A percentile compares a stretch with the other conserved stretches of the same genome.
phyloP scores from a whole-genome alignment of 2,329 filamentous ascomycete genomes.

The Fusarium succisae region DNA sequence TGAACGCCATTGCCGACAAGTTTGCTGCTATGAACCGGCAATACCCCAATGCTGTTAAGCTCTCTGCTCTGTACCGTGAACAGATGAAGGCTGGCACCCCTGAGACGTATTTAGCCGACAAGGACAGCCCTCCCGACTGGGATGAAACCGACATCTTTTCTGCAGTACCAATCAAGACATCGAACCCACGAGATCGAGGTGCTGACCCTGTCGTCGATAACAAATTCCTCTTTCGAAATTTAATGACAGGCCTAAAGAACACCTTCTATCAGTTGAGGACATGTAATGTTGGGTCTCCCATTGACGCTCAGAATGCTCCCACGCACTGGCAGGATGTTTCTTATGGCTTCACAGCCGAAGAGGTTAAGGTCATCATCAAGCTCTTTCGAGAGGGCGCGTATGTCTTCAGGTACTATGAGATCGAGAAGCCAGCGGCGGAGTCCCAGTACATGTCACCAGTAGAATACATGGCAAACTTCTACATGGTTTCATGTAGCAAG shows the following conservation, averaged over 20 bases:
- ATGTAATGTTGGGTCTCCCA: constrained; percentile 79
- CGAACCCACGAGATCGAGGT: constrained; percentile 87
- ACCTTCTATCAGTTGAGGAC: constrained; percentile 94
- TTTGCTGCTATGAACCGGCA: constrained; percentile 98
- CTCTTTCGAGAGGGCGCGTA: constrained; percentile 96
- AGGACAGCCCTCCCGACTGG: constrained; percentile 86
- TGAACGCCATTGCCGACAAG: constrained; percentile 98
- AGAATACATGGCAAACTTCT: constrained; percentile 93
- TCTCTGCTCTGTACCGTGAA: constrained; percentile 80
- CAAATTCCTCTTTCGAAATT: constrained; percentile 96
- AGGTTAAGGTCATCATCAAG: constrained; percentile 95
- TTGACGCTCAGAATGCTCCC: constrained; percentile 82
- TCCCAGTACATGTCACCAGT: constrained; percentile 81
- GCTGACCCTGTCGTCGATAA: constrained; percentile 94
- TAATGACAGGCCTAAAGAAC: constrained; percentile 95
- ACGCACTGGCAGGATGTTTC: constrained; percentile 95
- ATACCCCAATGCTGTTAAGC: constrained; percentile 92
- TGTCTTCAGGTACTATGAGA: constrained; percentile 96
- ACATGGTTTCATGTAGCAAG: constrained; percentile 91
- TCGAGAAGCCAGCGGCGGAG: constrained; percentile 80
- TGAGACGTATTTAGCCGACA: constrained; percentile 87
- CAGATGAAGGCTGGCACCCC: constrained; percentile 69
- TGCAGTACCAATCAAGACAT: constrained; percentile 94
- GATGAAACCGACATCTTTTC: constrained; percentile 98
- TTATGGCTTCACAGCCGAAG: constrained; percentile 95